A percentile compares a stretch with the other conserved stretches of the same genome.
phyloP scores from a whole-genome alignment of 495 filamentous ascomycete genomes.

The Clavariopsis aquatica region DNA sequence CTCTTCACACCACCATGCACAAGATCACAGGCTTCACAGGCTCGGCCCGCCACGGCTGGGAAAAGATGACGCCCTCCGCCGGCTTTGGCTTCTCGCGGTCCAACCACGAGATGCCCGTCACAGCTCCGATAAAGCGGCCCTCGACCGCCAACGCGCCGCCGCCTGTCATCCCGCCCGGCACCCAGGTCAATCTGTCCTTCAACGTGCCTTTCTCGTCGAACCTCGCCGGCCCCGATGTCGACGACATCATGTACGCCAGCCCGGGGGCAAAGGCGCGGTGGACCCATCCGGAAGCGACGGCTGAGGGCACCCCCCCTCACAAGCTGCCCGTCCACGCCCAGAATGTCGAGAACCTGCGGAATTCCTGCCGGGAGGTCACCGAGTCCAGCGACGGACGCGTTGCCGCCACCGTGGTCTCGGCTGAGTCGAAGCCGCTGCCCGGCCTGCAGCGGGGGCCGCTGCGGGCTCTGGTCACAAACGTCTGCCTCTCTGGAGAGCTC shows the following conservation, averaged over 20 bases:
- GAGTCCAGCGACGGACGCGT: conserved; percentile 67
- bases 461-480: conserved; percentile 81
- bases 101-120: conserved; percentile 69
- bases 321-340: conserved; percentile 84
- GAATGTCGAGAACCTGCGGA: conserved; percentile 76
- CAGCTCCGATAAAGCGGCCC: conserved; percentile 68
- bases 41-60: conserved; percentile 84
- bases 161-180: conserved; percentile 47
- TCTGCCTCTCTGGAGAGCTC: conserved; percentile 80
- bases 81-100: conserved; percentile 43
- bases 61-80: conserved; percentile 78
- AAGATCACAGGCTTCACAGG: conserved; percentile 85
- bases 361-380: conserved; percentile 75
- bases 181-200: conserved; percentile 69
- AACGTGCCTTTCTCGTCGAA: conserved; percentile 93
- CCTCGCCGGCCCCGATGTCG: conserved; percentile 82
- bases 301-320: conserved; percentile 77
- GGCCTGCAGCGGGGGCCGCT: conserved; percentile 63
- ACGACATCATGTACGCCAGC: conserved; percentile 89
- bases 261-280: conserved; percentile 79
- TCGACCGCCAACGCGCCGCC: conserved; percentile 55
- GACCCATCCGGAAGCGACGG: conserved; percentile 84
- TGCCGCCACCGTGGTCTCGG: conserved; percentile 78
- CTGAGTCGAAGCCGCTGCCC: conserved; percentile 74
- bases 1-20: conserved; percentile 63